Evolutionary conservation across 2,329 filamentous ascomycete genomes (phyloP).

Genomic region (Cytospora chrysosperma): DNA sequence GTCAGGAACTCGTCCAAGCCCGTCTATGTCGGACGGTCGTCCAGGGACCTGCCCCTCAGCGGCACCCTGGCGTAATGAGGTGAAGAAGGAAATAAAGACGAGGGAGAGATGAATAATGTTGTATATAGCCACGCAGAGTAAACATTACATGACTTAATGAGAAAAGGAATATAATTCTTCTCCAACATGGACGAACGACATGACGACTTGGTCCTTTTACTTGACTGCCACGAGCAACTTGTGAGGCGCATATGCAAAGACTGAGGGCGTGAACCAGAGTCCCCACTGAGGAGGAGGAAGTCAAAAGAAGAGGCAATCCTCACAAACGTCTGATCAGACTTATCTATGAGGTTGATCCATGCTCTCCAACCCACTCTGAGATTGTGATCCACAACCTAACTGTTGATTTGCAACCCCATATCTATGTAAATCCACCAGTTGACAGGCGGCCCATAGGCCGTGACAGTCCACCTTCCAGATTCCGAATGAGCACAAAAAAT

Average conservation of each 20-base stretch:
- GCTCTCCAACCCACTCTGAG: too few relatives aligned
- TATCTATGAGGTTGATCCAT: too few relatives aligned
- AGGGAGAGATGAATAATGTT: background rate
- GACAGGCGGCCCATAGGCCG: too few relatives aligned
- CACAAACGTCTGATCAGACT: too few relatives aligned
- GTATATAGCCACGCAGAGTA: background rate
- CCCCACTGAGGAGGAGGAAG: too few relatives aligned
- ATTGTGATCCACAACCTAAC: background rate
- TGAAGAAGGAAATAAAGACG: slow-evolving; percentile 30
- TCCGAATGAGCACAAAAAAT: background rate
- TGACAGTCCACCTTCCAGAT: background rate
- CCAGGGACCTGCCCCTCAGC: slow-evolving; percentile 47
- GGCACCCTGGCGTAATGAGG: slow-evolving; percentile 23
- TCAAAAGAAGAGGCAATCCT: too few relatives aligned
- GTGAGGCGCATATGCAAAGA: too few relatives aligned
- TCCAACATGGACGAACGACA: too few relatives aligned
- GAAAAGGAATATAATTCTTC: too few relatives aligned
- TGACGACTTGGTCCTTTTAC: too few relatives aligned
- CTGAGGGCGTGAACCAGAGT: too few relatives aligned
- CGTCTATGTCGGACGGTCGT: slow-evolving; percentile 59
- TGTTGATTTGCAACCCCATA: background rate
- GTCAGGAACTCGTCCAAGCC: slow-evolving; percentile 49
- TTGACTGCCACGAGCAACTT: too few relatives aligned
- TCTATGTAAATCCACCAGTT: background rate
- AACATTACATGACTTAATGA: background rate